Conservation (phyloP, 2,329 filamentous ascomycete species). For the Xylaria sp. region DNA sequence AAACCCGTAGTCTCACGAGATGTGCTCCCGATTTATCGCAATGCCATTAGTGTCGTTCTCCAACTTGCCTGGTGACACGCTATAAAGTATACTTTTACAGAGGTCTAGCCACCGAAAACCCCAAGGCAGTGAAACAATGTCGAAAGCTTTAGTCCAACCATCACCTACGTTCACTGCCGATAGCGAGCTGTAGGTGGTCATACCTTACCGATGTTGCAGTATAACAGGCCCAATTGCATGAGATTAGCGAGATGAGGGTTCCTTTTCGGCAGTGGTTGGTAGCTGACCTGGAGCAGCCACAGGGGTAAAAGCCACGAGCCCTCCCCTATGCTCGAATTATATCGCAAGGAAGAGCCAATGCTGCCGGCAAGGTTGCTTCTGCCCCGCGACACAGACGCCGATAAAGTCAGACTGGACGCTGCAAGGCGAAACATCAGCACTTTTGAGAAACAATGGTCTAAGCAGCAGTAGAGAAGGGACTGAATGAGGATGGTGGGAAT, state of each 20-base stretch:
- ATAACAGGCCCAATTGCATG: background rate
- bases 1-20: background rate
- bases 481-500: background rate
- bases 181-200: slow-evolving; percentile 23
- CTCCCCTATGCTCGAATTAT: slow-evolving; percentile 23
- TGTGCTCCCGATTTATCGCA: background rate
- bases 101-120: background rate
- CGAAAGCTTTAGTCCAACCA: slow-evolving; percentile 9
- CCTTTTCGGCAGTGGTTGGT: background rate
- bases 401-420: slow-evolving; percentile 9
- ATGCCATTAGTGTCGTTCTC: slow-evolving; percentile 20
- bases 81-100: background rate
- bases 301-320: slow-evolving; percentile 14
- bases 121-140: slow-evolving; percentile 8
- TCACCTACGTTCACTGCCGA: slow-evolving; percentile 15
- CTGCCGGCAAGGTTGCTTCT: slow-evolving; percentile 14
- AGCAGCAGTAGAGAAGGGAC: background rate
- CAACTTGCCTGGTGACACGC: background rate
- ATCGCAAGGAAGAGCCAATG: slow-evolving; percentile 25
- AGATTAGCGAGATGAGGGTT: slow-evolving; percentile 15
- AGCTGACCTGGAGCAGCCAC: slow-evolving; percentile 7
- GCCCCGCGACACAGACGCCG: background rate
- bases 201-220: background rate
- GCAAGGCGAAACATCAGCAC: slow-evolving; percentile 1
- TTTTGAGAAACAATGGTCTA: slow-evolving; percentile 19